Evolutionary conservation across 768 basidiomycete species (phyloP).

Genomic region (Kwoniella botswanensis): DNA sequence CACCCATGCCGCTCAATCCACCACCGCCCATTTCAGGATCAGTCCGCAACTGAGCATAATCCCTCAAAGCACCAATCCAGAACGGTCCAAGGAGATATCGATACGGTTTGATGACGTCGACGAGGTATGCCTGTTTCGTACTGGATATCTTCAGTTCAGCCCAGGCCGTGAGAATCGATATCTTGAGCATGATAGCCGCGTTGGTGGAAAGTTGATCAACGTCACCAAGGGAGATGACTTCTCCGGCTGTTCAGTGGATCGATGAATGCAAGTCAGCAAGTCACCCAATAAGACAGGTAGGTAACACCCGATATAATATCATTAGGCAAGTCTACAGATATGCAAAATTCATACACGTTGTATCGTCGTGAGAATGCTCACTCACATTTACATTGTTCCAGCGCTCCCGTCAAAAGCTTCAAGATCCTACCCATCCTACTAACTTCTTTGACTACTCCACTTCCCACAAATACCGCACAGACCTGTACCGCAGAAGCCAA

Average conservation of each 20-base stretch:
- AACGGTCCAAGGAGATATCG: slow-evolving; percentile 73
- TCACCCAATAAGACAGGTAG: slow-evolving; percentile 4
- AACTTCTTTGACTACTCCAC: slow-evolving; percentile 90
- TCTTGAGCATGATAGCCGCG: slow-evolving; percentile 90
- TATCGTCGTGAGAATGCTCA: background rate
- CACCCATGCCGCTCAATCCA: slow-evolving; percentile 60
- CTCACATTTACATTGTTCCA: slow-evolving; percentile 87
- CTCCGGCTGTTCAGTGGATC: slow-evolving; percentile 66
- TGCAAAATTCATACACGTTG: background rate
- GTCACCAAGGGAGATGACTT: slow-evolving; percentile 83
- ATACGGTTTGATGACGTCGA: slow-evolving; percentile 81
- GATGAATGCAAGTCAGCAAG: background rate
- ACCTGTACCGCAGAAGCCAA: slow-evolving; percentile 88
- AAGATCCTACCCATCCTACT: slow-evolving; percentile 90
- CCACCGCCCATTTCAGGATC: slow-evolving; percentile 78
- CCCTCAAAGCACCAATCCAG: slow-evolving; percentile 86
- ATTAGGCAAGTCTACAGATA: no score
- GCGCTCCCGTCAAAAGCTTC: slow-evolving; percentile 80
- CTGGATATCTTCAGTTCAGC: slow-evolving; percentile 86
- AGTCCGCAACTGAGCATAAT: slow-evolving; percentile 87
- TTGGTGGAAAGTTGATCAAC: slow-evolving; percentile 87
- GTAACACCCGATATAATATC: background rate
- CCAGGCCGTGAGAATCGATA: slow-evolving; percentile 93
- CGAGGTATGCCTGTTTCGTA: slow-evolving; percentile 72
- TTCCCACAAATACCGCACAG: slow-evolving; percentile 93